Percentiles rank a stretch among this genome's conserved stretches.
Conservation (phyloP, 2,329 filamentous ascomycete species). For the Verticillium nubilum region DNA sequence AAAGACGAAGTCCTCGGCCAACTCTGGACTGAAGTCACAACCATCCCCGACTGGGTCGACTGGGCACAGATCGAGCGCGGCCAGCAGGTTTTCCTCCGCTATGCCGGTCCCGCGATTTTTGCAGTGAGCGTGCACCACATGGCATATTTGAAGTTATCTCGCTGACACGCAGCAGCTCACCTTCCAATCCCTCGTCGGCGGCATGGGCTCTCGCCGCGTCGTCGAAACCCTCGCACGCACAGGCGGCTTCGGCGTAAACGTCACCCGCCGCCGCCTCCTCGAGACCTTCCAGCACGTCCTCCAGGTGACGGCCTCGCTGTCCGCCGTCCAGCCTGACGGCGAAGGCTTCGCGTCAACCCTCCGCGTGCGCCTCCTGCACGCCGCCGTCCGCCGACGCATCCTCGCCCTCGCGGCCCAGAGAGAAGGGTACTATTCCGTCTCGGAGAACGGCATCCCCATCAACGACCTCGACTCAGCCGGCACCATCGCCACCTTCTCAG, state of each 20-base stretch:
- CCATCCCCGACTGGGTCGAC: constrained; percentile 68
- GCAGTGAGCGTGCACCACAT: too few species aligned
- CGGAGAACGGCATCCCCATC: constrained; percentile 58
- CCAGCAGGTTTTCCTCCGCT: constrained; percentile 73
- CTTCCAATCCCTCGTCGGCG: constrained; percentile 62
- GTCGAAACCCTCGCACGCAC: constrained; percentile 71
- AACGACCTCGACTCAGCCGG: constrained; percentile 71
- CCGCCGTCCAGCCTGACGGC: constrained; percentile 63
- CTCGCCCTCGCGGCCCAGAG: constrained; percentile 46
- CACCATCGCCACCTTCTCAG: constrained; percentile 67
- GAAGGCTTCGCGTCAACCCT: constrained; percentile 56
- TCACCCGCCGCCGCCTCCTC: constrained; percentile 55
- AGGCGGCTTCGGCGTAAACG: constrained; percentile 65
- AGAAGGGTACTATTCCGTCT: constrained; percentile 55
- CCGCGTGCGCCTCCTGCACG: constrained; percentile 60
- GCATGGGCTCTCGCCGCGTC: constrained; percentile 67
- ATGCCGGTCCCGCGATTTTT: constrained; percentile 61
- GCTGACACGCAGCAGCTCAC: constrained; percentile 35
- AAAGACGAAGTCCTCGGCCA: constrained; percentile 47
- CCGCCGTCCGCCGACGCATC: constrained; percentile 58
- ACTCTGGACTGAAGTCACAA: constrained; percentile 63
- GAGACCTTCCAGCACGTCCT: constrained; percentile 75
- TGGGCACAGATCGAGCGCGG: constrained; percentile 71
- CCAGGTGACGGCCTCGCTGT: constrained; percentile 60
- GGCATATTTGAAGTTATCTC: too few species aligned